Percentiles rank a stretch among this genome's conserved stretches.
Conservation (phyloP, 2,329 filamentous ascomycete species). For the Botryotinia convoluta region DNA sequence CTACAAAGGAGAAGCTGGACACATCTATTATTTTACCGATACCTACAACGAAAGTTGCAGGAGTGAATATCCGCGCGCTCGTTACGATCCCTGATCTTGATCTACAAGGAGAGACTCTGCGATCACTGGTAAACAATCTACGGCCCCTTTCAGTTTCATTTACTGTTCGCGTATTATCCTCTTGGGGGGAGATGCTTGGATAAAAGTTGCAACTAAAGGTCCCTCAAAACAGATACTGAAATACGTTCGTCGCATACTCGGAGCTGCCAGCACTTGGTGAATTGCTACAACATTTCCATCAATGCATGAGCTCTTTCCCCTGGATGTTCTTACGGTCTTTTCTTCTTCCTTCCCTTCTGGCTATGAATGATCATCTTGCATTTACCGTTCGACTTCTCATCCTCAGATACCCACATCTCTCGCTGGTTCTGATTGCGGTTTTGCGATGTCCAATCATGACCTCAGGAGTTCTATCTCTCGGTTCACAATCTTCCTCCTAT, state of each 20-base stretch:
- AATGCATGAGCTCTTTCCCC: background rate
- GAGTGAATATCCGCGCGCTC: background rate
- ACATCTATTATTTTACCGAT: background rate
- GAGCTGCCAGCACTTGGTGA: background rate
- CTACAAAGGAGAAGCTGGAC: background rate
- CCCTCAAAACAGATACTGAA: background rate
- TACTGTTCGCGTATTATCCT: background rate
- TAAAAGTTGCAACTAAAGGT: background rate
- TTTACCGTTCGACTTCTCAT: background rate
- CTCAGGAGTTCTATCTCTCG: background rate
- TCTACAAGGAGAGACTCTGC: background rate
- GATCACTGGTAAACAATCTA: background rate
- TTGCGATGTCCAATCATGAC: background rate
- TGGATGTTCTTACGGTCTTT: too few relatives aligned
- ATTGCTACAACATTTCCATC: background rate
- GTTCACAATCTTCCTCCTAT: background rate
- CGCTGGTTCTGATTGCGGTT: accelerated
- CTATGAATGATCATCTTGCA: background rate
- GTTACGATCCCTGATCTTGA: background rate
- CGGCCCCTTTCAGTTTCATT: background rate
- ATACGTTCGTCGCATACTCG: background rate
- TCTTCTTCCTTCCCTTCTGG: background rate
- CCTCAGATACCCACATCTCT: background rate
- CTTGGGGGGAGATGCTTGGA: background rate
- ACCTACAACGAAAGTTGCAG: background rate